phyloP scores from a whole-genome alignment of 2,329 filamentous ascomycete genomes.

The Ceratocystis colombiana region DNA sequence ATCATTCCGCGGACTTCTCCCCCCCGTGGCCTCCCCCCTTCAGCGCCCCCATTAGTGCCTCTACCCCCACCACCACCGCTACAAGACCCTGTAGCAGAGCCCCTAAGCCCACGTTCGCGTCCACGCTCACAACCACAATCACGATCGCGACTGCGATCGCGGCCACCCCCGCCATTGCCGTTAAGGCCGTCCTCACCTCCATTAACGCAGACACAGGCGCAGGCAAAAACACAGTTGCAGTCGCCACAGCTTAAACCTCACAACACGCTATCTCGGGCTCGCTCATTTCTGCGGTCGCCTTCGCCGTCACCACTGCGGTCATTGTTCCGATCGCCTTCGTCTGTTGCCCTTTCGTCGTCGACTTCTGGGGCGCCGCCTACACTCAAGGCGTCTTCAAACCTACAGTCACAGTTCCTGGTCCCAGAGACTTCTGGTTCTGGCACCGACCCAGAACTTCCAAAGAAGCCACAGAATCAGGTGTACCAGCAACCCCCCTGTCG shows the following conservation, averaged over 20 bases:
- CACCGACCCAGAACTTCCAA: neutral
- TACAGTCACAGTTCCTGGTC: neutral
- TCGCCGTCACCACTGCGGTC: neutral
- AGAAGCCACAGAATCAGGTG: neutral
- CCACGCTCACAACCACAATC: no score
- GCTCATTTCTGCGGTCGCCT: neutral
- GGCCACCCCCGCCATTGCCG: neutral
- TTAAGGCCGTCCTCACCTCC: neutral
- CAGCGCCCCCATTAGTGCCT: conserved; percentile 8
- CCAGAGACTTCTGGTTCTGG: neutral
- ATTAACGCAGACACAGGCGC: neutral
- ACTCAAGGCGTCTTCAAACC: conserved; percentile 1
- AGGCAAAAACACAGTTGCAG: neutral
- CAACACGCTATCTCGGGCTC: neutral
- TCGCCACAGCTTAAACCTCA: neutral
- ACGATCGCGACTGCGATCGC: neutral
- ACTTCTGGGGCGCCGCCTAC: neutral
- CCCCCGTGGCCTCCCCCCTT: neutral
- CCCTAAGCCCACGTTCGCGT: neutral
- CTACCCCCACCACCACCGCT: neutral
- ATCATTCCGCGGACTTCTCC: neutral
- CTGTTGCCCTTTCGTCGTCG: neutral
- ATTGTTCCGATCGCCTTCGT: neutral
- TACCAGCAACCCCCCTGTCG: conserved; percentile 2
- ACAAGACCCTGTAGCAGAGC: neutral